phyloP scores from a whole-genome alignment of 148 eudicot species.

The Gaultheria prostrata region DNA sequence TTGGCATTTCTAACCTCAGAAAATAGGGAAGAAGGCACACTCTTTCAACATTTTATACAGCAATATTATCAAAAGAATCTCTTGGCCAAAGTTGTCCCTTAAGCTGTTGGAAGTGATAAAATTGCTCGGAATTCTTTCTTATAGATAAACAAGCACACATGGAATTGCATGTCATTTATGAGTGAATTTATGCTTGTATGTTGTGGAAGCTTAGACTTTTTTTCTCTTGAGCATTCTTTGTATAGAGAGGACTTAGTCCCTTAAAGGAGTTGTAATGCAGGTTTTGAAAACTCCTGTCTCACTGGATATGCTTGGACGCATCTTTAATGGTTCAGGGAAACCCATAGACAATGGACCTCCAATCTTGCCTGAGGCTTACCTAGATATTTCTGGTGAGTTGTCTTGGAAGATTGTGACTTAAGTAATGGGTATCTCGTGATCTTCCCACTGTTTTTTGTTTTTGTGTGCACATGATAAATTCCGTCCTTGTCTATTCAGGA shows the following conservation, averaged over 20 bases:
- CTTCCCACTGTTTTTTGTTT: neutral
- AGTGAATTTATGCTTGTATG: neutral
- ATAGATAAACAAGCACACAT: neutral
- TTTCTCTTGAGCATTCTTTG: neutral
- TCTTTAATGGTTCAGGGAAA: conserved; percentile 96
- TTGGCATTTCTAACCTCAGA: neutral
- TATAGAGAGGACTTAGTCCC: conserved; percentile 17
- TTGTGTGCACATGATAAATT: neutral
- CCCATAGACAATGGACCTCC: conserved; percentile 99
- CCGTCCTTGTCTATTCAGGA: conserved; percentile 33
- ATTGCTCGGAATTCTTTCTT: neutral
- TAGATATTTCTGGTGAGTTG: conserved; percentile 87
- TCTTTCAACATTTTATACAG: neutral
- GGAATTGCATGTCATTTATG: neutral
- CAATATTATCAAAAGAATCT: neutral
- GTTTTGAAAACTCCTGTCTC: conserved; percentile 98
- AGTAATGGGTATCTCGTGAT: neutral
- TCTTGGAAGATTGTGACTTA: neutral
- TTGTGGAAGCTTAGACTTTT: neutral
- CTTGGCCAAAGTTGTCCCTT: neutral
- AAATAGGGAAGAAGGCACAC: neutral
- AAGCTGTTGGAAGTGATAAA: neutral
- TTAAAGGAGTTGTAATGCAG: conserved; percentile 29
- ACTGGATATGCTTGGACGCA: conserved; percentile 97
- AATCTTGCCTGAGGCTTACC: conserved; percentile 92